Conservation (phyloP, 176 grass and related monocot species). For the Juncus effusus region DNA sequence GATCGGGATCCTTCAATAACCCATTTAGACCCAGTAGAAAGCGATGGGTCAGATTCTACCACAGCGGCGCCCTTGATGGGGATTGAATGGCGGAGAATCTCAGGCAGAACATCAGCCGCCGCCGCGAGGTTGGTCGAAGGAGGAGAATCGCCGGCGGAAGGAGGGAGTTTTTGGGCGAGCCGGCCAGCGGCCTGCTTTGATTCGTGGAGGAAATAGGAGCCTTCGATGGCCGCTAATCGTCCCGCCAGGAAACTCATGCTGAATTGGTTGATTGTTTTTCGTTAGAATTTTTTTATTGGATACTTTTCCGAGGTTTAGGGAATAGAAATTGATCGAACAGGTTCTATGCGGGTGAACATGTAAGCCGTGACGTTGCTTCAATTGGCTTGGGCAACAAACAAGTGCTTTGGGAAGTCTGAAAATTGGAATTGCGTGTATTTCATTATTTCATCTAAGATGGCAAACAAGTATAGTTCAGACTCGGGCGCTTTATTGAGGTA, state of each 20-base stretch:
- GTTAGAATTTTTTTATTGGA: neutral
- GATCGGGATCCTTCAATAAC: slow-evolving; percentile 22
- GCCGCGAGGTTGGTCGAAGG: slow-evolving; percentile 15
- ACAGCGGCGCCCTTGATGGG: slow-evolving; percentile 42
- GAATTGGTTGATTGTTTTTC: no score
- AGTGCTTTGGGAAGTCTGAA: no score
- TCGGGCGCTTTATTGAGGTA: no score
- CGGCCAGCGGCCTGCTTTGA: slow-evolving; percentile 65
- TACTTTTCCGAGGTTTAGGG: neutral
- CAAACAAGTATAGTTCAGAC: no score
- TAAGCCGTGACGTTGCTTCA: slow-evolving; percentile 7
- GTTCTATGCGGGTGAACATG: slow-evolving; percentile 5
- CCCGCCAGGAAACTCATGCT: slow-evolving; percentile 81
- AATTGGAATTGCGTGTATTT: no score
- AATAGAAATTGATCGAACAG: slow-evolving; percentile 35
- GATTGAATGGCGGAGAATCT: slow-evolving; percentile 79
- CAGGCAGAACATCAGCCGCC: slow-evolving; percentile 59
- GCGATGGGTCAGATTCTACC: slow-evolving; percentile 28
- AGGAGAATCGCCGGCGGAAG: slow-evolving; percentile 20
- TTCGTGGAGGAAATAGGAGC: slow-evolving; percentile 80
- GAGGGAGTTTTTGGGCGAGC: slow-evolving; percentile 59
- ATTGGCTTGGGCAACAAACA: slow-evolving; percentile 3
- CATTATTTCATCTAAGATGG: no score
- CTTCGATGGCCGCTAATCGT: slow-evolving; percentile 66
- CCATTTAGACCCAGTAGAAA: slow-evolving; percentile 56